Conservation (phyloP, 495 filamentous ascomycete genomes). For the Penicillium pulvis region DNA sequence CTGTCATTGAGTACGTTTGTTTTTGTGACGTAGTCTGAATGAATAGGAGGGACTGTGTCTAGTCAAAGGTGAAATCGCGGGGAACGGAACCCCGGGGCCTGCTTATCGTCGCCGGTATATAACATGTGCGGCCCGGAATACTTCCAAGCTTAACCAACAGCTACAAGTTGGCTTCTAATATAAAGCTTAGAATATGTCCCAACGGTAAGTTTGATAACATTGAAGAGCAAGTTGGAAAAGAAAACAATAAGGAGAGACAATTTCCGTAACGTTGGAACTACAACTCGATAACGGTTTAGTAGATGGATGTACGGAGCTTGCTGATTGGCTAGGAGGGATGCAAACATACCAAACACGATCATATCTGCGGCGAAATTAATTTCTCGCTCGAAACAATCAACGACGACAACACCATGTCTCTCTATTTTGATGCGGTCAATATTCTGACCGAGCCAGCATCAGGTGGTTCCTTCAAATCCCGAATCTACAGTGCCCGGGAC, state of each 20-base stretch:
- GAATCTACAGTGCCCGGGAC: constrained; percentile 66
- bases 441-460: constrained; percentile 66
- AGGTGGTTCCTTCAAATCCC: constrained; percentile 78
- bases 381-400: constrained; percentile 12
- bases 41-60: no score
- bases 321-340: not conserved
- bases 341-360: constrained; percentile 14
- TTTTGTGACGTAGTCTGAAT: no score
- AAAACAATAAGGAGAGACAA: not conserved
- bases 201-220: not conserved
- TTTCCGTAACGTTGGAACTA: not conserved
- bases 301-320: not conserved
- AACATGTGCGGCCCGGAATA: not conserved
- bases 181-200: not conserved
- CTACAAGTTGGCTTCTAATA: not conserved
- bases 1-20: not conserved
- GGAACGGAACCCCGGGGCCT: not conserved
- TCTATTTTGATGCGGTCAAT: constrained; percentile 87
- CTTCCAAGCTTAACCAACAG: not conserved
- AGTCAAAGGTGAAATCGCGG: not conserved
- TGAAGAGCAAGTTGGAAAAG: no score
- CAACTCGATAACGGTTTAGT: not conserved
- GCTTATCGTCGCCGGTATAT: no score
- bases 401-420: constrained; percentile 65
- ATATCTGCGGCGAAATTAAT: constrained; percentile 6